Evolutionary conservation across 176 grass and related monocot genomes (phyloP), one percentile per base, ranked within the genome.

Genomic region (Musa itinerans): DNA sequence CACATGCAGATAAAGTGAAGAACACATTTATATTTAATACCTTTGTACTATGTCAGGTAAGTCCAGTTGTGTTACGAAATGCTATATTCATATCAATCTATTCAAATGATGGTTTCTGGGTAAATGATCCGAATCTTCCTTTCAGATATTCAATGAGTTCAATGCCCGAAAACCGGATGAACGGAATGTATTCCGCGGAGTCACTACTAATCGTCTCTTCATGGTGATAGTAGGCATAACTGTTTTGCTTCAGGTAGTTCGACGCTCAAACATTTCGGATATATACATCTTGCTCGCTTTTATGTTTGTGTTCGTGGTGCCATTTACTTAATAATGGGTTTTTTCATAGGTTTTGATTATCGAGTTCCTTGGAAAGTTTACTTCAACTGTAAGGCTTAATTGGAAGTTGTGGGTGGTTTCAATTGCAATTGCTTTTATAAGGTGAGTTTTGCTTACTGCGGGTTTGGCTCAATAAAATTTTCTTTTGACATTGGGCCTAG

Each of bases 11-110:
- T 64, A 85, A 84, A 86, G 78, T 83, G 29, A 99, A 94, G 86
- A 92, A 99, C 75, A 91, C 90, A 1, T 99, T 99, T 74, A 99
- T 99, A 80, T 99, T 99, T 75, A 99, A 94, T 80, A 88, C 95
- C 3, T 99, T 99, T 79, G 95, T 99, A 62, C 87, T 99, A 19
- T 99, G 88, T 23, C 95, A 99, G 69, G 95, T 94, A 78, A 84
- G 83, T 88, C 80, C 4, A 54, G 53, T 34, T 65, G 64, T 82
- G 74, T 11, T 2, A 65, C 62, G 6, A 65, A 66, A 15, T 80
- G 1, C 20, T 43, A 29, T 17, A 69, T 12, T 49, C 34, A 6
- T 43, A 43, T 43, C 34, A 43, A 21, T 68, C 52, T 27, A 20
- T 65, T 66, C 13, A 26, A 43, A 65, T 43, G 34, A 43, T 43